Evolutionary conservation across 345 rosid species (phyloP), one percentile per base, ranked within the genome.

Genomic region (Hibiscus tridactylites): DNA sequence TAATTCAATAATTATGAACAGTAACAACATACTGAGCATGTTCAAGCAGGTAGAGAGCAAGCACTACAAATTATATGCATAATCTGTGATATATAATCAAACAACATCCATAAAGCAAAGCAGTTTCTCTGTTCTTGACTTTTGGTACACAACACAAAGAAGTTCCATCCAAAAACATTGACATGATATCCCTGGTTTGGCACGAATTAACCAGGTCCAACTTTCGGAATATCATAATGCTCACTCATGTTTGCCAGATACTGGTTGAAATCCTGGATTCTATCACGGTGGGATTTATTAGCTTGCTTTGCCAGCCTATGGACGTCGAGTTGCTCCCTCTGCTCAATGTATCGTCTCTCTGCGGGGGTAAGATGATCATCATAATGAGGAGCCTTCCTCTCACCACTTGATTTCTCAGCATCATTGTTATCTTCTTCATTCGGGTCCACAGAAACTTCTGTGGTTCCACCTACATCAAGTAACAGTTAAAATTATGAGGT

Each of bases 171-270:
- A 1, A 7, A 53, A 53, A n/a, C 58, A 53, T 5, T 53, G 24
- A 5, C 24, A 16, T 15, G 24, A 31, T 16, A 11, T 9, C 50
- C 67, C 19, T 42, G 17, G 12, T 42, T 26, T 9, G 4, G 31
- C 17, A 0, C 5, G 16, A 62, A 73, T 85, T 78, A 90, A 72
- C 98, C 95, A 17, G 96, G 96, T 61, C 97, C 97, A 73, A 94
- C 97, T 82, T 90, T 91, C 16, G 93, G 97, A 79, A 91, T 90
- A 81, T 90, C 93, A 16, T 91, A 88, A 73, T 90, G 96, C 82
- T 94, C 95, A 13, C 93, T 94, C 92, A 94, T 87, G 81, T 88
- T 94, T 7, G 95, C 97, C 26, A 94, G 87, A 75, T 88, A 91
- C 79, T 88, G 95, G 74, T 87, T 91, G 81, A 87, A 93, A 62